A percentile compares a stretch with the other conserved stretches of the same genome.
These are phyloP conservation scores for Fusarium circinatum DNA, from an alignment of 2,329 filamentous ascomycete species.

Conservation along the genomic window DNA sequence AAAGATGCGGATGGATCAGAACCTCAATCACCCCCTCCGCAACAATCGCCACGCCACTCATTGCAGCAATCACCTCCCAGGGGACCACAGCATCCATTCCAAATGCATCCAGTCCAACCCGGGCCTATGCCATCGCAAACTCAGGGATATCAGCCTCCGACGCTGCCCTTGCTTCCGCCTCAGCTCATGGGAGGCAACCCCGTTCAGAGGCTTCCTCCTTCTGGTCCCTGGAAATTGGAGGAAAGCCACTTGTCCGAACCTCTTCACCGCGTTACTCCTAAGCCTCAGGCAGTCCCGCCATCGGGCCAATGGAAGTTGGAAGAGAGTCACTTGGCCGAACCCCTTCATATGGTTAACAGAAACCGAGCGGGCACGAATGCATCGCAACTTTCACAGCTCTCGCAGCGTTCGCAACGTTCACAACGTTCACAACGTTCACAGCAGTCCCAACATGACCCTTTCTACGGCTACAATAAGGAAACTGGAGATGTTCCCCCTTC, in stretches of 20 bases:
- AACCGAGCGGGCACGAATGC: constrained; percentile 48
- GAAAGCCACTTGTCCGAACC: constrained; percentile 66
- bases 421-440: constrained; percentile 39
- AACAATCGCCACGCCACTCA: constrained; percentile 7
- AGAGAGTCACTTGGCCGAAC: constrained; percentile 63
- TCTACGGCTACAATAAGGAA: constrained; percentile 57
- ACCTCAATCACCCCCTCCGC: constrained; percentile 9
- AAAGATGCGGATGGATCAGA: constrained; percentile 21
- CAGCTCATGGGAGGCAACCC: constrained; percentile 48
- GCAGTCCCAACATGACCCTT: constrained; percentile 42
- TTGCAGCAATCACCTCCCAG: constrained; percentile 15
- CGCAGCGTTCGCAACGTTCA: constrained; percentile 35
- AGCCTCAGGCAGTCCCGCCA: constrained; percentile 52
- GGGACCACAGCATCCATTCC: constrained; percentile 32
- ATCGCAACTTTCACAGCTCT: constrained; percentile 25
- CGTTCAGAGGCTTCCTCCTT: constrained; percentile 54
- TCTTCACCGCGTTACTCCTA: constrained; percentile 48
- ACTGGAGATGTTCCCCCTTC: constrained; percentile 51
- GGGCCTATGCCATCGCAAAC: constrained; percentile 19
- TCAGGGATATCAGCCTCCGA: constrained; percentile 14
- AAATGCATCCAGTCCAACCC: constrained; percentile 31
- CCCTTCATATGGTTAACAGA: constrained; percentile 52
- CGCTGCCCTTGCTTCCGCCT: constrained; percentile 39
- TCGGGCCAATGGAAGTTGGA: constrained; percentile 62
- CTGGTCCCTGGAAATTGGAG: constrained; percentile 63